Evolutionary conservation across 768 basidiomycete genomes (phyloP).

Genomic region (Pisolithus tinctorius): DNA sequence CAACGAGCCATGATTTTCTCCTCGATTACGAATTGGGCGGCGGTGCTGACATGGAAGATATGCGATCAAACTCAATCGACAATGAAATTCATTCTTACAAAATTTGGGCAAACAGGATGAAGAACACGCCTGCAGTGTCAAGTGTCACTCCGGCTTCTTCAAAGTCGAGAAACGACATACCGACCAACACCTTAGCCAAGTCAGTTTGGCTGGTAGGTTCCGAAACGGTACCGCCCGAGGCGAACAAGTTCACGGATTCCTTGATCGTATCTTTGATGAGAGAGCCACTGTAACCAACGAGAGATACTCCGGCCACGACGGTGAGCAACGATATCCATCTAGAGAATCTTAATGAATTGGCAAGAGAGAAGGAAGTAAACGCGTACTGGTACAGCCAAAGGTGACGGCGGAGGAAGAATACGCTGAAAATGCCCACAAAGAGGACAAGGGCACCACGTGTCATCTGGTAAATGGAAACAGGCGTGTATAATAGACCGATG

Average conservation of each 20-base stretch:
- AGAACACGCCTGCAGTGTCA: conserved; percentile 62
- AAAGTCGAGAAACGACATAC: conserved; percentile 29
- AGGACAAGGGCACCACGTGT: conserved; percentile 87
- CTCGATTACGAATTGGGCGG: conserved; percentile 91
- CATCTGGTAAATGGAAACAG: conserved; percentile 98
- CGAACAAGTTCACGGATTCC: conserved; percentile 28
- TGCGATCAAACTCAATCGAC: not conserved
- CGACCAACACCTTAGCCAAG: conserved; percentile 66
- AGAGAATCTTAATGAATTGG: conserved; percentile 1
- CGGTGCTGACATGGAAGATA: conserved; percentile 50
- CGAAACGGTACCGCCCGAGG: conserved; percentile 29
- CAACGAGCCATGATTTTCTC: conserved; percentile 93
- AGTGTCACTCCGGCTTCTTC: not conserved
- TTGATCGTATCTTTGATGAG: conserved; percentile 71
- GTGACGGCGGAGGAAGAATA: conserved; percentile 80
- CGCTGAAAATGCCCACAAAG: conserved; percentile 88
- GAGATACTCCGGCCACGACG: conserved; percentile 77
- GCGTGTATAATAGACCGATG: conserved; percentile 89
- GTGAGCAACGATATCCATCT: conserved; percentile 89
- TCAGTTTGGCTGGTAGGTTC: conserved; percentile 52
- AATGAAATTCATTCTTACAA: conserved; percentile 53
- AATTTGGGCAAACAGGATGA: conserved; percentile 90
- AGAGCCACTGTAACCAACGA: conserved; percentile 88
- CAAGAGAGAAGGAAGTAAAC: conserved; percentile 1
- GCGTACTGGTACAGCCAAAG: conserved; percentile 82